These are phyloP conservation scores for Geranomyces variabilis DNA, from an alignment of 192 early-diverging fungal genomes.

Conservation along the genomic window DNA sequence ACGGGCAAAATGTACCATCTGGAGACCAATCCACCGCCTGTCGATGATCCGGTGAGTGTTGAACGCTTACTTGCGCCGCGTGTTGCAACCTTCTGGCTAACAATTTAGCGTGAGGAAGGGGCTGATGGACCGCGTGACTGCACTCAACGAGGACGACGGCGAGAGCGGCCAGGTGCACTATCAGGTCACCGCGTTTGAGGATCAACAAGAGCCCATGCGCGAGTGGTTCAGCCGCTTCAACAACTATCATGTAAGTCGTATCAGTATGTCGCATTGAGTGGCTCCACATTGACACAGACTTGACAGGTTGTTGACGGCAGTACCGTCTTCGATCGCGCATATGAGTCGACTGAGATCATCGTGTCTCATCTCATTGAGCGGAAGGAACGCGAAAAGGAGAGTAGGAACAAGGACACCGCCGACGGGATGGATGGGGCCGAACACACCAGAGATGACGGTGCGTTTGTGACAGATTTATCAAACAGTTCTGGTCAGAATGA, in stretches of 20 bases:
- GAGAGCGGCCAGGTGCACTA: conserved; percentile 54
- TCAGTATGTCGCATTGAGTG: neutral
- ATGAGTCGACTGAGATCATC: conserved; percentile 29
- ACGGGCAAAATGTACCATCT: conserved; percentile 57
- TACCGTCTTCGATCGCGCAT: conserved; percentile 2
- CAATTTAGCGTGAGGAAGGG: conserved; percentile 30
- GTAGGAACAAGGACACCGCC: conserved; percentile 9
- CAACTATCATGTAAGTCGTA: conserved; percentile 44
- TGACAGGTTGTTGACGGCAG: conserved; percentile 43
- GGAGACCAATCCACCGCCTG: conserved; percentile 58
- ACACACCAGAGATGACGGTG: conserved; percentile 23
- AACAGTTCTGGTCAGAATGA: too few relatives aligned
- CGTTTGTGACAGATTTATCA: neutral
- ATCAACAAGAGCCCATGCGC: conserved; percentile 55
- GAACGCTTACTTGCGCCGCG: neutral
- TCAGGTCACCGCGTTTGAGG: conserved; percentile 59
- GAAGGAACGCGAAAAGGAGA: conserved; percentile 50
- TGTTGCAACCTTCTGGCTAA: neutral
- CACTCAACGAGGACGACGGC: conserved; percentile 41
- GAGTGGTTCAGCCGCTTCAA: conserved; percentile 59
- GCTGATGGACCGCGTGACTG: conserved; percentile 47
- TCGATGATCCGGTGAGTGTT: conserved; percentile 44
- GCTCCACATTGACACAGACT: neutral
- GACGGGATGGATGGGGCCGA: conserved; percentile 22
- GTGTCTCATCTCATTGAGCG: conserved; percentile 36